Evolutionary conservation across 306 rosid genomes (phyloP).

Genomic region (Canavalia ensiformis): DNA sequence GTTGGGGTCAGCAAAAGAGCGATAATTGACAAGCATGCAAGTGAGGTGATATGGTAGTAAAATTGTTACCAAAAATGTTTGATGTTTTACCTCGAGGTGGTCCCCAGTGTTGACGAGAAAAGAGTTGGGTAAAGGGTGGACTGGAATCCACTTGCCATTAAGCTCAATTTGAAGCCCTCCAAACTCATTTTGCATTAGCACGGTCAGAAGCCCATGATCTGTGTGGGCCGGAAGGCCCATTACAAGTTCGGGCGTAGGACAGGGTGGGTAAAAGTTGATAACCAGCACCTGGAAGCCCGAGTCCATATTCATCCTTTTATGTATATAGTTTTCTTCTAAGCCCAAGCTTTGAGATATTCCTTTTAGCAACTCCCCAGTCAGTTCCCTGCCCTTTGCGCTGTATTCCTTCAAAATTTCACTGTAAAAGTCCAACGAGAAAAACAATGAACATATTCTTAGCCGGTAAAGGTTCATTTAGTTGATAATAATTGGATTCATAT

Average conservation of each 20-base stretch:
- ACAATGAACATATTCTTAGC: neutral
- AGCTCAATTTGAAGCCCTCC: slow-evolving; percentile 68
- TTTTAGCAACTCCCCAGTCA: slow-evolving; percentile 55
- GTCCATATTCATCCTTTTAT: slow-evolving; percentile 42
- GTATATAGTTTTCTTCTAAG: slow-evolving; percentile 51
- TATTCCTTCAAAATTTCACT: slow-evolving; percentile 58
- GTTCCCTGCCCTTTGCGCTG: slow-evolving; percentile 39
- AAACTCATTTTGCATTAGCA: slow-evolving; percentile 55
- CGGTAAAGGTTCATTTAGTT: too few species aligned
- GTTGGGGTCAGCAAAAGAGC: too few species aligned
- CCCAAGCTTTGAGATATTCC: slow-evolving; percentile 65
- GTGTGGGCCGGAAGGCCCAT: slow-evolving; percentile 71
- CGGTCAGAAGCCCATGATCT: slow-evolving; percentile 66
- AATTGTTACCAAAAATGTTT: neutral
- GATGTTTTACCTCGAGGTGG: slow-evolving; percentile 68
- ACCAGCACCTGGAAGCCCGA: slow-evolving; percentile 50
- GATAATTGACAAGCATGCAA: neutral
- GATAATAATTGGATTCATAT: too few species aligned
- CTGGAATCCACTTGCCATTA: slow-evolving; percentile 54
- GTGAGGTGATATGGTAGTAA: neutral
- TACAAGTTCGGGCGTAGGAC: slow-evolving; percentile 65
- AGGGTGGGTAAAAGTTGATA: slow-evolving; percentile 66
- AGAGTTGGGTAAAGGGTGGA: slow-evolving; percentile 63
- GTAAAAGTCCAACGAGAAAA: slow-evolving; percentile 4
- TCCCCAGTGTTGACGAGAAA: slow-evolving; percentile 61